Evolutionary conservation across 345 rosid species (phyloP).

Genomic region (Reutealis trisperma): DNA sequence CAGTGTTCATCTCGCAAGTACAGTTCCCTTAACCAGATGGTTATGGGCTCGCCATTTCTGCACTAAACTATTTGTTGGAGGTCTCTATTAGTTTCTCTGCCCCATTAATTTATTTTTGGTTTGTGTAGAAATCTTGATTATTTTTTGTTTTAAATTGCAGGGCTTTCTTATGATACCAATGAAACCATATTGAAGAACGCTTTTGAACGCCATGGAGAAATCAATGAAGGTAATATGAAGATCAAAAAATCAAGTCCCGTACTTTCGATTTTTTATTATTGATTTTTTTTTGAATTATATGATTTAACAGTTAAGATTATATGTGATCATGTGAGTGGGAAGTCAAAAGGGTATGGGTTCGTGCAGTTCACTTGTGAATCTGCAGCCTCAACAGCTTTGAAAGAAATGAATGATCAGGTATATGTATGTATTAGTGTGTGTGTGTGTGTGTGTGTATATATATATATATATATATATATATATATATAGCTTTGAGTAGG

Average conservation of each 20-base stretch:
- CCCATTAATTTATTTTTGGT: background rate
- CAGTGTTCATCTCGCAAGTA: background rate
- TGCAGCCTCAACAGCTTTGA: constrained; percentile 57
- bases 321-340: constrained; percentile 61
- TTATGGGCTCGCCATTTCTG: constrained; percentile 26
- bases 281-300: background rate
- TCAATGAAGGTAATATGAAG: constrained; percentile 42
- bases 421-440: too few relatives aligned
- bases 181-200: constrained; percentile 59
- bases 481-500: background rate
- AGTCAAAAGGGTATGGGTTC: constrained; percentile 80
- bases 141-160: constrained; percentile 28
- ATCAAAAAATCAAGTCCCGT: background rate
- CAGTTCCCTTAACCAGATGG: constrained; percentile 5
- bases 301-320: constrained; percentile 48
- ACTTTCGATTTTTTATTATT: background rate
- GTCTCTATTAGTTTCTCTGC: constrained; percentile 19
- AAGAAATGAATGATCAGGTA: constrained; percentile 64
- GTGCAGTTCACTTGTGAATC: constrained; percentile 55
- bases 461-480: too few relatives aligned
- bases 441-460: too few relatives aligned
- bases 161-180: constrained; percentile 70
- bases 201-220: constrained; percentile 51
- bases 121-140: too few relatives aligned
- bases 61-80: constrained; percentile 63